Evolutionary conservation across 176 grass and related monocot genomes (phyloP).

Genomic region (Dendrocalamus sinicus): DNA sequence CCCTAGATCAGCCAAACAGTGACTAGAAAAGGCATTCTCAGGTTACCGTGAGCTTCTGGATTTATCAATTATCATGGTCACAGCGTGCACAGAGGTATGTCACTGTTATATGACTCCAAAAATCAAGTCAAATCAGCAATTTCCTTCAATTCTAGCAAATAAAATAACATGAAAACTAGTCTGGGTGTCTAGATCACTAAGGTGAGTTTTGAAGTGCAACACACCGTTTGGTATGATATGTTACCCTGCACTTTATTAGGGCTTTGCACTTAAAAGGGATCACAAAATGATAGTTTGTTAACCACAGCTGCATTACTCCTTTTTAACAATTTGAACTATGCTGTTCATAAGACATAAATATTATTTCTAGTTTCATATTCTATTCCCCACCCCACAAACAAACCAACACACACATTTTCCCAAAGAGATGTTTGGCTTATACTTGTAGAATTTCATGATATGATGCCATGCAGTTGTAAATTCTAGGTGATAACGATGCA

Average conservation of each 20-base stretch:
- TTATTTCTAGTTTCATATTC: neutral
- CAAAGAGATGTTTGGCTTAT: constrained; percentile 10
- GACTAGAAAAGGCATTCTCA: neutral
- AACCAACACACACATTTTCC: neutral
- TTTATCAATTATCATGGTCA: constrained; percentile 6
- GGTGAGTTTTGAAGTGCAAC: neutral
- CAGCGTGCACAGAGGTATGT: constrained; percentile 14
- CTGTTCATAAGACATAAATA: neutral
- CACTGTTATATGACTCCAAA: neutral
- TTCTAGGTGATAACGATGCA: neutral
- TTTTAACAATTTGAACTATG: constrained; percentile 1
- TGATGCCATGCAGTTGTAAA: constrained; percentile 10
- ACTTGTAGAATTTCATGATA: neutral
- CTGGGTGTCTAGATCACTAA: neutral
- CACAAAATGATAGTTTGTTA: neutral
- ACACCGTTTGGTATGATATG: neutral
- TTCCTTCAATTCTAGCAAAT: constrained; percentile 4
- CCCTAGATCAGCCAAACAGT: neutral
- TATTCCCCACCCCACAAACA: neutral
- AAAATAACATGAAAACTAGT: neutral
- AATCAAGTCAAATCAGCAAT: constrained; percentile 9
- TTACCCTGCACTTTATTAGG: neutral
- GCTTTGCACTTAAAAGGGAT: constrained; percentile 12
- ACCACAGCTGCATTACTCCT: neutral
- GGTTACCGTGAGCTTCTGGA: neutral